phyloP scores from a whole-genome alignment of 2,329 filamentous ascomycete species.

The Ophiocordyceps sinensis region DNA sequence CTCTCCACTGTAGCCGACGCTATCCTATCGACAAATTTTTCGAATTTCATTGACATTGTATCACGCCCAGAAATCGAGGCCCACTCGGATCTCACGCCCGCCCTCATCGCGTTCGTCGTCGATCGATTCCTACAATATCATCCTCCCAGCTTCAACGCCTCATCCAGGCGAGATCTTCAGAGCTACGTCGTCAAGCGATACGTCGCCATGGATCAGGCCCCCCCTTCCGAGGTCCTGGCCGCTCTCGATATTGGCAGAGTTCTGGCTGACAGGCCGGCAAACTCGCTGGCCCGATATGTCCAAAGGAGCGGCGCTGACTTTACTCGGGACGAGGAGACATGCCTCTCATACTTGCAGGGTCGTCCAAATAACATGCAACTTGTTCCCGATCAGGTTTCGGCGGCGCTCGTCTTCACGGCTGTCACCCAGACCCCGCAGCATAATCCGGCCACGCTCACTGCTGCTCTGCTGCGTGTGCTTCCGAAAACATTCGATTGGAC shows the following conservation, averaged over 20 bases:
- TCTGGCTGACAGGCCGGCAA: slow-evolving; percentile 41
- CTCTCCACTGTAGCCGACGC: slow-evolving; percentile 53
- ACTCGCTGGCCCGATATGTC: slow-evolving; percentile 50
- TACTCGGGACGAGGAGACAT: slow-evolving; percentile 61
- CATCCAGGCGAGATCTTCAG: slow-evolving; percentile 54
- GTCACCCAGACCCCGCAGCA: slow-evolving; percentile 42
- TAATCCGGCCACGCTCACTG: slow-evolving; percentile 40
- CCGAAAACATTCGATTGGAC: slow-evolving; percentile 53
- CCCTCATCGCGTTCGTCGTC: slow-evolving; percentile 65
- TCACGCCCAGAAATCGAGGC: slow-evolving; percentile 48
- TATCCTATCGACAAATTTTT: slow-evolving; percentile 70
- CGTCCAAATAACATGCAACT: slow-evolving; percentile 44
- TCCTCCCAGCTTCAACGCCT: slow-evolving; percentile 70
- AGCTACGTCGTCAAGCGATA: slow-evolving; percentile 57
- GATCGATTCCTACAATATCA: slow-evolving; percentile 80
- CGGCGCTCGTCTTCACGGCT: slow-evolving; percentile 54
- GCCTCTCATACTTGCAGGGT: slow-evolving; percentile 37
- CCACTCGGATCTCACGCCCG: slow-evolving; percentile 50
- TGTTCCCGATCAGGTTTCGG: slow-evolving; percentile 68
- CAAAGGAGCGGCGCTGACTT: slow-evolving; percentile 61
- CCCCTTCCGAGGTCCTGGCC: slow-evolving; percentile 57
- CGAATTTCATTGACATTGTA: slow-evolving; percentile 63
- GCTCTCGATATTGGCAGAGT: slow-evolving; percentile 56
- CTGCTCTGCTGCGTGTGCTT: slow-evolving; percentile 47
- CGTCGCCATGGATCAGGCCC: slow-evolving; percentile 43